Evolutionary conservation across 176 grass and related monocot species (phyloP), one percentile per base, ranked within the genome.

Genomic region (Juncus effusus): DNA sequence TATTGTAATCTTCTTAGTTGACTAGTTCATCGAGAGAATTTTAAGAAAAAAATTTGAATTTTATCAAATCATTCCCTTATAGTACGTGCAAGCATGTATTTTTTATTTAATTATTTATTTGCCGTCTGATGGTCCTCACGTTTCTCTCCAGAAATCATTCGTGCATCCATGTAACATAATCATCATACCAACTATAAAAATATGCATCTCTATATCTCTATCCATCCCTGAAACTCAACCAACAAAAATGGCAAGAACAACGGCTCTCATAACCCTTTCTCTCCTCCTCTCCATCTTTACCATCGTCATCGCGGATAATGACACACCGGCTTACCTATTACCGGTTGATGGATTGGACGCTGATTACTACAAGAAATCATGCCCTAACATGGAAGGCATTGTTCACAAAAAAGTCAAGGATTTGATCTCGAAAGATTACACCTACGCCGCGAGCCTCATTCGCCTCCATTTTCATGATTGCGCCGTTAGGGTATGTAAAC

Each of bases 381-480:
- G 82, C 59, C 82, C 82, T 3, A 12, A 69, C 0, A 78, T 77
- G 59, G 82, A 85, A 41, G 6, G 54, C 82, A 80, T 85, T 39
- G 65, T 80, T 12, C 73, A 74, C 42, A 69, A 51, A 50, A 69
- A 54, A 59, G 77, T 85, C 12, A 76, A 61, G 41, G 52, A 77
- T 63, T 77, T 80, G 60, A 53, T 85, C 41, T 76, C 75, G 62
- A 53, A 67, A 50, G 37, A 76, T 44, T 67, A 73, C 53, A 74
- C 72, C 52, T 49, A 47, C 9, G 82, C 76, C 5, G 82, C 82
- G 2, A 58, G 75, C 0, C 82, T 85, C 59, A 56, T 85, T 68
- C 82, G 82, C 36, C 12, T 85, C n/a, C 52, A 79, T 58, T 85
- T 65, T 59, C 77, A 80, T 37, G 82, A 85, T 51, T 76, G 72